Evolutionary conservation across 768 basidiomycete genomes (phyloP).

Genomic region (Mycena rosella): DNA sequence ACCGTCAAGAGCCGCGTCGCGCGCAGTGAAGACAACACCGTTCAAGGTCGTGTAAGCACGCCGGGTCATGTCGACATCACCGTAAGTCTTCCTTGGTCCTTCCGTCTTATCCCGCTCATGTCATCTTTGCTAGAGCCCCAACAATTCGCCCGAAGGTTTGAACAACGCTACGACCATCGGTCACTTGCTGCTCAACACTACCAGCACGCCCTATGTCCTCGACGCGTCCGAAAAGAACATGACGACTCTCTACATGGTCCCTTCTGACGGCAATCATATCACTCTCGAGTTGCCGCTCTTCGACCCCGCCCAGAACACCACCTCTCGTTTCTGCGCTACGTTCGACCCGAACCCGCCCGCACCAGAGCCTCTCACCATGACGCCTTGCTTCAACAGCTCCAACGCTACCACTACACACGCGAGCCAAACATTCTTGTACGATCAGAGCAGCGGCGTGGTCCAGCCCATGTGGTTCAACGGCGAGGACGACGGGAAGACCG

Average conservation of each 20-base stretch:
- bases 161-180: constrained; percentile 53
- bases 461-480: constrained; percentile 63
- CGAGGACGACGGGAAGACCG: constrained; percentile 43
- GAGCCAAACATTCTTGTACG: constrained; percentile 74
- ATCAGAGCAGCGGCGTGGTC: constrained; percentile 60
- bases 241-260: constrained; percentile 59
- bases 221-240: constrained; percentile 63
- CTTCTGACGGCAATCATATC: constrained; percentile 48
- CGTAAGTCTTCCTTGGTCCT: background rate
- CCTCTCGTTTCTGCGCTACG: constrained; percentile 69
- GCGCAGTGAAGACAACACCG: constrained; percentile 5
- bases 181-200: constrained; percentile 46
- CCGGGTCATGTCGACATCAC: constrained; percentile 11
- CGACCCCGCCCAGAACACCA: constrained; percentile 47
- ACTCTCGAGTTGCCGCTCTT: constrained; percentile 60
- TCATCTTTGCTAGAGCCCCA: constrained; percentile 9
- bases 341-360: constrained; percentile 65
- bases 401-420: constrained; percentile 42
- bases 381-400: constrained; percentile 52
- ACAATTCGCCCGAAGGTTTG: constrained; percentile 35
- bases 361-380: constrained; percentile 64
- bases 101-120: background rate
- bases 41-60: background rate
- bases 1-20: constrained; percentile 3
- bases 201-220: constrained; percentile 51